These are phyloP conservation scores for Ceratobasidium sp. DNA, from an alignment of 1,284 basidiomycete genomes.

Conservation along the genomic window DNA sequence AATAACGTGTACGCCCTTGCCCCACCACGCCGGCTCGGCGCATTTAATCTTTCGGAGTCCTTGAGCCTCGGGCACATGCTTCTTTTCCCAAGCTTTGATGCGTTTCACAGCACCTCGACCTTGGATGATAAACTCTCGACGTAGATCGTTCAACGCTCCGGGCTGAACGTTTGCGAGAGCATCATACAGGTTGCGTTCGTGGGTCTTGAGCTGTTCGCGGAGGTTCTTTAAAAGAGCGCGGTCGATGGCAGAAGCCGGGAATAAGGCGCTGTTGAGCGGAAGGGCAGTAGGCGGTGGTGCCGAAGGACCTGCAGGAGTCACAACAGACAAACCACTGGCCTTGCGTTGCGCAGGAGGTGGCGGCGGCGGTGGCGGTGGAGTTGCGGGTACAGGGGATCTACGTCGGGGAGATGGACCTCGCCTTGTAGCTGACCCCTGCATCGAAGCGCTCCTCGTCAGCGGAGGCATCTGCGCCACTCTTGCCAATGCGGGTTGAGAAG, in stretches of 20 bases:
- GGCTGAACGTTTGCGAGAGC: constrained; percentile 58
- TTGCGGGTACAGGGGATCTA: constrained; percentile 43
- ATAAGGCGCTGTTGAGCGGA: constrained; percentile 37
- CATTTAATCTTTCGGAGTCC: constrained; percentile 43
- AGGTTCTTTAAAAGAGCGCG: constrained; percentile 7
- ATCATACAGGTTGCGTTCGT: constrained; percentile 63
- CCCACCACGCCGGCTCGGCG: constrained; percentile 68
- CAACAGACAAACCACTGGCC: neutral
- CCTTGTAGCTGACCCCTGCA: constrained; percentile 42
- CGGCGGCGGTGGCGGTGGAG: constrained; percentile 39
- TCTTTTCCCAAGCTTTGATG: constrained; percentile 66
- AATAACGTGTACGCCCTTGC: constrained; percentile 63
- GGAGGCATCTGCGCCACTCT: constrained; percentile 46
- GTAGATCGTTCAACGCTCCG: constrained; percentile 64
- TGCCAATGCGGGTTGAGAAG: constrained; percentile 48
- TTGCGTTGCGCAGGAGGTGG: constrained; percentile 38
- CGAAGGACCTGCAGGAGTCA: neutral
- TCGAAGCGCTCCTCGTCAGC: constrained; percentile 43
- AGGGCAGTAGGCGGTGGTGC: constrained; percentile 34
- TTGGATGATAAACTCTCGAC: constrained; percentile 60
- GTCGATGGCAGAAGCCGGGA: constrained; percentile 38
- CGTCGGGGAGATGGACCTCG: constrained; percentile 36
- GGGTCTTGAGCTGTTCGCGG: constrained; percentile 36
- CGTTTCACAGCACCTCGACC: constrained; percentile 60
- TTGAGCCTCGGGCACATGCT: constrained; percentile 54